These are phyloP conservation scores for Crithidia sp. DNA, from an alignment of 208 protist genomes.

Conservation along the genomic window DNA sequence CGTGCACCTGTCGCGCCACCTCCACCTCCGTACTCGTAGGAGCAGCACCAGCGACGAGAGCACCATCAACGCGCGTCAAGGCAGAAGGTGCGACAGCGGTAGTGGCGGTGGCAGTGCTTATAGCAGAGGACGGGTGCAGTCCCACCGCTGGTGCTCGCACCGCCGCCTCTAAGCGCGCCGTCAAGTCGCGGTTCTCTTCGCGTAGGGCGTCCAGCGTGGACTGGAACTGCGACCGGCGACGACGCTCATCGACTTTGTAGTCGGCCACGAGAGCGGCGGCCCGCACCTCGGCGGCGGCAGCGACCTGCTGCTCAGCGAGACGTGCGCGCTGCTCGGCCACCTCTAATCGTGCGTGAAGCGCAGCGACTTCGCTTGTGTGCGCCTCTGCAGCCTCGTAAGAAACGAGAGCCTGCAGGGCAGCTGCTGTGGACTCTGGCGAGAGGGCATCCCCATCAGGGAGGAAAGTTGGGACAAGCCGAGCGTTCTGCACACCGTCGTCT, in stretches of 20 bases:
- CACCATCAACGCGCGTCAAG: too few relatives aligned
- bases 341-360: constrained; percentile 41
- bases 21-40: constrained; percentile 27
- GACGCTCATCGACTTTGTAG: constrained; percentile 47
- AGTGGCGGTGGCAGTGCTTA: neutral
- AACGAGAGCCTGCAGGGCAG: constrained; percentile 6
- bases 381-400: constrained; percentile 24
- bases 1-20: constrained; percentile 44
- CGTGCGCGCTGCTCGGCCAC: constrained; percentile 26
- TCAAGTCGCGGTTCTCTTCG: constrained; percentile 59
- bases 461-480: neutral
- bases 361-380: constrained; percentile 39
- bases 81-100: neutral
- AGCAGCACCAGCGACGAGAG: neutral
- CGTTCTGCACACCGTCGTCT: neutral
- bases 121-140: neutral
- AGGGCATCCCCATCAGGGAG: neutral
- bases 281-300: constrained; percentile 25
- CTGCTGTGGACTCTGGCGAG: neutral
- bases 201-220: constrained; percentile 43
- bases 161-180: constrained; percentile 29
- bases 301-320: constrained; percentile 30
- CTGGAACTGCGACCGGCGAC: constrained; percentile 54
- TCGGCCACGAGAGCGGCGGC: constrained; percentile 25
- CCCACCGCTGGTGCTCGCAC: constrained; percentile 30